Evolutionary conservation across 148 eudicot species (phyloP).

Genomic region (Fagopyrum esculentum): DNA sequence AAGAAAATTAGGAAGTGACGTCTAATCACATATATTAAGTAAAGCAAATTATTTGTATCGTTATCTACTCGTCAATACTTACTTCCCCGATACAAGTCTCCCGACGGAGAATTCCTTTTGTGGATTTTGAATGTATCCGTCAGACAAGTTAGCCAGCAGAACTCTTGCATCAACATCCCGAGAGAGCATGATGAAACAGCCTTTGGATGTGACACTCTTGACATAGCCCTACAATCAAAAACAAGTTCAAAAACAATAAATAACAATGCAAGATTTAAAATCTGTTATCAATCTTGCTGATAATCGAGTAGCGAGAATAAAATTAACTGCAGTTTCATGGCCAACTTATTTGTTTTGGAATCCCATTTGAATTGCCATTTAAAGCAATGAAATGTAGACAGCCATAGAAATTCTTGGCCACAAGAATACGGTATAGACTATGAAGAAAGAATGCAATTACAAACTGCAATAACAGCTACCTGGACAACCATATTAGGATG

Average conservation of each 20-base stretch:
- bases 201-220: slow-evolving; percentile 66
- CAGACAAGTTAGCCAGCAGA: slow-evolving; percentile 71
- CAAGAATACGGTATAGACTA: background rate
- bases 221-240: slow-evolving; percentile 55
- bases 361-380: background rate
- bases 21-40: background rate
- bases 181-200: slow-evolving; percentile 86
- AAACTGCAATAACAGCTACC: slow-evolving; percentile 21
- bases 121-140: slow-evolving; percentile 59
- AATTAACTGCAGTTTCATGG: background rate
- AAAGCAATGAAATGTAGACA: background rate
- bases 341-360: background rate
- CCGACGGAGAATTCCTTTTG: slow-evolving; percentile 80
- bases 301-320: background rate
- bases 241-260: background rate
- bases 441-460: background rate
- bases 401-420: background rate
- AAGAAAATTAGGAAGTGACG: background rate
- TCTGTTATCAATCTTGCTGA: background rate
- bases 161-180: slow-evolving; percentile 76
- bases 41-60: background rate
- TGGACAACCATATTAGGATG: slow-evolving; percentile 61
- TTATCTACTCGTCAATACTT: slow-evolving; percentile 16
- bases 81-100: slow-evolving; percentile 72
- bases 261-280: background rate